Percentiles rank a stretch among this genome's conserved stretches.
These are phyloP conservation scores for Tetrapyrgos nigripes DNA, from an alignment of 1,284 basidiomycete species.

Conservation along the genomic window DNA sequence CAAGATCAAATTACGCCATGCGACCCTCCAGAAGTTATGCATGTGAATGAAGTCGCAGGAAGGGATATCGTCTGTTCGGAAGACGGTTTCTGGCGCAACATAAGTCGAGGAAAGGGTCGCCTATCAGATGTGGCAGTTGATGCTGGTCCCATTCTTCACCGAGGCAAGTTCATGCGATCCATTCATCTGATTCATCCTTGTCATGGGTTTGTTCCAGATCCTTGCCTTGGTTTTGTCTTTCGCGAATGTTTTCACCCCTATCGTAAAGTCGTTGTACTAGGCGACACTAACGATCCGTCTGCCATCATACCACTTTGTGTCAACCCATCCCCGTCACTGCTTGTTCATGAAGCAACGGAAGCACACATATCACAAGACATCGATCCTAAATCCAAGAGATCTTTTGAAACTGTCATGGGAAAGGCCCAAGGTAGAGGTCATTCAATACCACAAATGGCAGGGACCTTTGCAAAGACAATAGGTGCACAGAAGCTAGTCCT, in stretches of 20 bases:
- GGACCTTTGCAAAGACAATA: constrained; percentile 74
- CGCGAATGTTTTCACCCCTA: constrained; percentile 59
- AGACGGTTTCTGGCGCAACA: constrained; percentile 75
- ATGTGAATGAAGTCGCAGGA: constrained; percentile 75
- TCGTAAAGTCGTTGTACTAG: constrained; percentile 59
- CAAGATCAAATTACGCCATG: constrained; percentile 59
- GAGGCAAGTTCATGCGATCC: constrained; percentile 57
- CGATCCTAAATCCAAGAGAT: constrained; percentile 54
- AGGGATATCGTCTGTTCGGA: constrained; percentile 64
- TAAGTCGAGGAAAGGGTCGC: constrained; percentile 46
- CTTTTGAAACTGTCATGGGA: constrained; percentile 53
- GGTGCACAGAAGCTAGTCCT: constrained; percentile 73
- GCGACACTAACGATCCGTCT: constrained; percentile 74
- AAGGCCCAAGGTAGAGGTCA: constrained; percentile 77
- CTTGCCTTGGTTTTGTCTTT: constrained; percentile 85
- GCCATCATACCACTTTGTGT: constrained; percentile 61
- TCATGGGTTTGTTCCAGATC: constrained; percentile 54
- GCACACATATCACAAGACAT: constrained; percentile 69
- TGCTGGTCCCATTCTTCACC: constrained; percentile 83
- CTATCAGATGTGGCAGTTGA: constrained; percentile 63
- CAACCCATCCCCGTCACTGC: constrained; percentile 54
- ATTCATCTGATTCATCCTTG: constrained; percentile 5
- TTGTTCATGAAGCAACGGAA: constrained; percentile 89
- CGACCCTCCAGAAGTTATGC: constrained; percentile 51
- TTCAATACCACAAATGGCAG: constrained; percentile 85